phyloP scores from a whole-genome alignment of 2,329 filamentous ascomycete species.

The Aspergillus ochraceus region DNA sequence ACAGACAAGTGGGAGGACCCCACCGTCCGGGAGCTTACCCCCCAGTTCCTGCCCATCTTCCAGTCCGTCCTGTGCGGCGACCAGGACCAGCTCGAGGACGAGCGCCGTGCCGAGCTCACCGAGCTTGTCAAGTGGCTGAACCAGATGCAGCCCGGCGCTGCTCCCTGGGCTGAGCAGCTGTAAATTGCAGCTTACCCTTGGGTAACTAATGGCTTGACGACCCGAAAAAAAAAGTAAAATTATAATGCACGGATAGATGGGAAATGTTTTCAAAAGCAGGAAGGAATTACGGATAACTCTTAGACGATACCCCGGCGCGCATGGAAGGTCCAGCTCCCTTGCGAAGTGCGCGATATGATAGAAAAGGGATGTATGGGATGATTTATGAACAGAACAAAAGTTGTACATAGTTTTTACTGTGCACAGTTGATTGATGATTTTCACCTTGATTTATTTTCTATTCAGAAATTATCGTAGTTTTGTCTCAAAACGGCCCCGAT shows the following conservation, averaged over 20 bases:
- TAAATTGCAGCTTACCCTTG: constrained; percentile 15
- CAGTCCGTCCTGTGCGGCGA: constrained; percentile 47
- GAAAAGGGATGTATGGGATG: constrained; percentile 22
- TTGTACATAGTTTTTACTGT: constrained; percentile 11
- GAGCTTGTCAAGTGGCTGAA: constrained; percentile 52
- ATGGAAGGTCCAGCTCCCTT: background rate
- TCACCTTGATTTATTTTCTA: too few relatives aligned
- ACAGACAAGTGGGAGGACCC: constrained; percentile 46
- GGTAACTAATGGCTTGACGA: constrained; percentile 8
- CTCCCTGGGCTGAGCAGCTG: constrained; percentile 41
- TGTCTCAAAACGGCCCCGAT: too few relatives aligned
- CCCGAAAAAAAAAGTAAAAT: background rate
- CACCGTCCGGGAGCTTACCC: constrained; percentile 47
- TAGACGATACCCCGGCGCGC: constrained; percentile 22
- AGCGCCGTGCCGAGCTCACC: constrained; percentile 47
- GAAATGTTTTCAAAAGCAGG: constrained; percentile 2
- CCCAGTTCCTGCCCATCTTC: constrained; percentile 49
- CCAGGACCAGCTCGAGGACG: constrained; percentile 49
- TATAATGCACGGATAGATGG: constrained; percentile 17
- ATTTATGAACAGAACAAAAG: constrained; percentile 26
- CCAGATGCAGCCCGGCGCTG: constrained; percentile 42
- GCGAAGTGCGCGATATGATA: background rate
- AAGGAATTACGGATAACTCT: constrained; percentile 13
- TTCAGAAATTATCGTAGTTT: too few relatives aligned
- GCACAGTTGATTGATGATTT: constrained; percentile 6